Base-by-base conservation (phyloP, 1,284 basidiomycete species). In the Pulveroboletus sp. region DNA sequence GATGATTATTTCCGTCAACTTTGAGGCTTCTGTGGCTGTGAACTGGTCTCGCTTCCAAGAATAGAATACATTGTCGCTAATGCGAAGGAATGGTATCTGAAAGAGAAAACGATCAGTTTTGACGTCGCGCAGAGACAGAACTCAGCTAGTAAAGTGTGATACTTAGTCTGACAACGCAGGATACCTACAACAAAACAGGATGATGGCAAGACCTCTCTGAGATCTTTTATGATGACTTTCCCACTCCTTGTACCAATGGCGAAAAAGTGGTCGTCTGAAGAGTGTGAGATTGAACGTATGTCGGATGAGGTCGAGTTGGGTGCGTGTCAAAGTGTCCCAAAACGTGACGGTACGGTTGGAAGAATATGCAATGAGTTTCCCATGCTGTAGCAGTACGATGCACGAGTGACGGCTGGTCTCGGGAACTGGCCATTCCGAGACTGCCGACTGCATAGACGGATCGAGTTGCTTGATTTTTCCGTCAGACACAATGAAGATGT, bases 401-500 rank as follows among this genome's bases (percentile, higher is more conserved):
- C 42, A 52, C 9, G 42, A 26, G 25, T 2, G 7, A 1, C 14
- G 1, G 22, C 12, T 20, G 20, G 2, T 35, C n/a, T 38, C 6
- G 17, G 18, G 3, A 17, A 22, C 33, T 18, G 33, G 25, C 33
- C 25, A 44, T 38, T 36, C 53, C 9, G 31, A 38, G 50, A 52
- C 22, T 15, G 7, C 2, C 0, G 35, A 55, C 17, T 14, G 31
- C 18, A 49, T 44, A 10, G 33, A 17, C 2, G 24, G 2, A 5
- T 55, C 49, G 17, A 55, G 14, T 11, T 53, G 28, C 20, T 39
- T 38, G 42, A 55, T 55, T 26, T n/a, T 45, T 15, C 11, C 40
- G 1, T 22, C 33, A 8, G 49, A 43, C 22, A 45, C 12, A 18
- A 53, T 15, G 11, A 44, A 43, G 22, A 55, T 26, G 1, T 54